Percentiles rank a stretch among this genome's conserved stretches.
Evolutionary conservation across 371 early-diverging fungal species (phyloP).

Genomic region (Rhizopus stolonifer): DNA sequence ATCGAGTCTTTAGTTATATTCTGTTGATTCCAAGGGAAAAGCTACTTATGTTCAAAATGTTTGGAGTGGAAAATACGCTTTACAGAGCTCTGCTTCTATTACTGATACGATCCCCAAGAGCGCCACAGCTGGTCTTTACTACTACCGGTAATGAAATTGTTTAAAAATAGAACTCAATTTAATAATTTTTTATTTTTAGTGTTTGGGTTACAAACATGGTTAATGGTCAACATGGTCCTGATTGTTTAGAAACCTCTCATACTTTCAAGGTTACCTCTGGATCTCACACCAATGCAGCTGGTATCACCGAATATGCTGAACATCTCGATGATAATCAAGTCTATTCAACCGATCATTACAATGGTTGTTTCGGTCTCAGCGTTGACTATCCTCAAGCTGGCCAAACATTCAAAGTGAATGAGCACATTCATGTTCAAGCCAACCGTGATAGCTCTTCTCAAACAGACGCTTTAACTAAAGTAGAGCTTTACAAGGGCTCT

Average conservation of each 20-base stretch:
- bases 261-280: conserved; percentile 64
- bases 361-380: conserved; percentile 46
- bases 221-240: conserved; percentile 44
- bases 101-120: conserved; percentile 28
- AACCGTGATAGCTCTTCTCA: conserved; percentile 40
- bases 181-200: conserved; percentile 13
- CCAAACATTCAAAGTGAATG: conserved; percentile 17
- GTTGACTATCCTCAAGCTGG: conserved; percentile 36
- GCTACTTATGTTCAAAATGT: conserved; percentile 47
- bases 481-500: conserved; percentile 43
- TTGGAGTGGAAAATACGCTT: conserved; percentile 37
- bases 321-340: conserved; percentile 30
- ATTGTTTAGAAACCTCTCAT: conserved; percentile 53
- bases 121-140: conserved; percentile 43
- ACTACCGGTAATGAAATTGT: conserved; percentile 42
- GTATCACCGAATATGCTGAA: conserved; percentile 48
- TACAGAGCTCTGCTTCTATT: conserved; percentile 37
- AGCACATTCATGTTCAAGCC: conserved; percentile 33
- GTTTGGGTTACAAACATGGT: conserved; percentile 50
- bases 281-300: conserved; percentile 55
- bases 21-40: conserved; percentile 29
- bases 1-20: conserved; percentile 32
- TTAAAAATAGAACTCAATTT: conserved; percentile 7
- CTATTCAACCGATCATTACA: conserved; percentile 30
- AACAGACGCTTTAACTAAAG: conserved; percentile 33